Base-by-base conservation (phyloP, 768 basidiomycete genomes). In the Dentipellis fragilis region DNA sequence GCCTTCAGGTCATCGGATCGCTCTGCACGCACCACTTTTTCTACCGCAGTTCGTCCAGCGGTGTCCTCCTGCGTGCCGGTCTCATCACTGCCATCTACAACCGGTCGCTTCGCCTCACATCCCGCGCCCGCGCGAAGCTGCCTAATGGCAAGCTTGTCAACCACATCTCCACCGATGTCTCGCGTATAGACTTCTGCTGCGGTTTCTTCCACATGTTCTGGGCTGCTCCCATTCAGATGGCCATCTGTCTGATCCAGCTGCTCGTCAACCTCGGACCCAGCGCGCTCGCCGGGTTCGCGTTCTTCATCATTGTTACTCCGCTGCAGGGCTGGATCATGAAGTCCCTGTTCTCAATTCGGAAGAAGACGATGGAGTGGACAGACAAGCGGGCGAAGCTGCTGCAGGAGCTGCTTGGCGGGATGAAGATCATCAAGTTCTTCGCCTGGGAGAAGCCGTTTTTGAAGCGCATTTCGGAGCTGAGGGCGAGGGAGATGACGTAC, bases 361-460 rank as follows among this genome's bases (percentile, higher is more conserved):
- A 75, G 57, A 87, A 84, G 65, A 80, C 83, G 52, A 93, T 94
- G 89, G 67, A 69, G 0, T 95, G 87, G 87, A 96, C 87, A 5
- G 94, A 98, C 65, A 89, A 87, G 65, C 81, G 94, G 10, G 87
- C 88, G 12, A 93, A 91, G 64, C 71, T 93, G 4, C 77, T 96
- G 10, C 93, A 94, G 66, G 94, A 98, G 66, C 75, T 98, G 1
- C 71, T 96, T 0, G 83, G 85, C 12, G 89, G 89, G 1, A 93
- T 96, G 81, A 86, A 89, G 60, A 80, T 95, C 58, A 88, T 96
- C 76, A 96, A 96, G 68, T 85, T 86, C 67, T 94, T 94, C 68
- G 84, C 87, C 5, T 93, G 90, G 90, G 90, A 93, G 64, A 63
- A 69, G 1, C 89, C 93, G 0, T 94, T 91, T 68, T 75, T 95